Evolutionary conservation across 2,329 filamentous ascomycete genomes (phyloP).

Genomic region (Xylariaceae sp.): DNA sequence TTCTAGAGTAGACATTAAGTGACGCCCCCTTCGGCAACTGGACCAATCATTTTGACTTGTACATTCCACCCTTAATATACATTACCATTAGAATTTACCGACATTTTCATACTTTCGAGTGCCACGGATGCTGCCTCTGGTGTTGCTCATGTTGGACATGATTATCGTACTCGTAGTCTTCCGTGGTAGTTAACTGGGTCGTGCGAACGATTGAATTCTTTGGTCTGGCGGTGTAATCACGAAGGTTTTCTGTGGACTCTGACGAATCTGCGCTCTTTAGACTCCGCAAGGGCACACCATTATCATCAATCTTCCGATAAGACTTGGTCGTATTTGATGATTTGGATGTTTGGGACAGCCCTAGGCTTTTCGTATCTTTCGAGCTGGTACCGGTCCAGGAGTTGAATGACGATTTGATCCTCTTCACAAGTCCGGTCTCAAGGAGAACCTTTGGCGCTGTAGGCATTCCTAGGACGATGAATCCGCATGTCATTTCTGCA

Average conservation of each 20-base stretch:
- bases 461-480: conserved; percentile 49
- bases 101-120: conserved; percentile 5
- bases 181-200: conserved; percentile 27
- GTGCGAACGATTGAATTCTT: conserved; percentile 32
- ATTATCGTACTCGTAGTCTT: conserved; percentile 25
- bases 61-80: background rate
- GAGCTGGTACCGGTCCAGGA: conserved; percentile 27
- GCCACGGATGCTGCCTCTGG: conserved; percentile 25
- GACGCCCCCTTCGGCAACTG: too few species aligned
- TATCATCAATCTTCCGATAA: conserved; percentile 33
- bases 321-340: conserved; percentile 6
- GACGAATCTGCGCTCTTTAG: conserved; percentile 23
- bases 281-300: conserved; percentile 27
- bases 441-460: conserved; percentile 46
- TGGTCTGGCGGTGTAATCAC: conserved; percentile 15
- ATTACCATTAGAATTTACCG: background rate
- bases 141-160: conserved; percentile 21
- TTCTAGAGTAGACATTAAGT: too few species aligned
- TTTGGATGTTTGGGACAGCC: conserved; percentile 16
- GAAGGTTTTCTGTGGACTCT: conserved; percentile 34
- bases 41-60: background rate
- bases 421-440: conserved; percentile 31
- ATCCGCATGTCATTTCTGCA: conserved; percentile 53
- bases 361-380: conserved; percentile 17
- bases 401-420: conserved; percentile 26